Evolutionary conservation across 768 basidiomycete genomes (phyloP), one percentile per base, ranked within the genome.

Genomic region (Tricholoma sp.): DNA sequence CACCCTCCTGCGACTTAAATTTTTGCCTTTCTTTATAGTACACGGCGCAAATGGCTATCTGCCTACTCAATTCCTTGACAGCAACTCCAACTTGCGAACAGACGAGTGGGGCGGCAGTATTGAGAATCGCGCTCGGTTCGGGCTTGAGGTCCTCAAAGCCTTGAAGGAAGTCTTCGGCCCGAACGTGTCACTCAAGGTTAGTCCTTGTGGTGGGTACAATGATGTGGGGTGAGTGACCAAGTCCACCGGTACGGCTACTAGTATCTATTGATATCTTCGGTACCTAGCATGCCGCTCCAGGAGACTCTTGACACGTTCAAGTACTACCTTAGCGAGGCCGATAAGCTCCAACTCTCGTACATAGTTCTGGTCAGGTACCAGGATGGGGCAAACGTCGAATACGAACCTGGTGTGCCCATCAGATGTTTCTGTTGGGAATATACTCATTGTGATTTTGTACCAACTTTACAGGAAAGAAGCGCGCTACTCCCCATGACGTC

Each of bases 41-140:
- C 75, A 76, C 50, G 72, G 73, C 14, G 77, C 77, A 9, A 73
- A 72, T 54, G 79, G 79, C 0, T 79, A 78, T 57, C 66, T 80
- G 10, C 54, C 77, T 32, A 68, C 76, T 56, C 81, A 84, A 58
- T 83, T 84, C 72, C 66, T 82, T 16, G 79, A 83, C 57, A 68
- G 64, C 50, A 72, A 65, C 2, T 66, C 76, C 18, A 84, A 85
- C 68, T 63, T 73, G 35, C 77, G 83, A 18, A 81, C 76, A 12
- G 84, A 84, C 68, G 65, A 76, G 54, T 88, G 80, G 73, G 85
- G 85, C 8, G 86, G 85, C 4, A 78, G 76, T 39, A 58, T 79
- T 41, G 80, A 83, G 67, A 83, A 83, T 65, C 76, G 85, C n/a
- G 65, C 75, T 1, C 70, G 82, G 3, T 84, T 87, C 64, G 73